These are phyloP conservation scores for Chrysopogon serrulatus DNA, from an alignment of 176 grass and related monocot species.

Conservation along the genomic window DNA sequence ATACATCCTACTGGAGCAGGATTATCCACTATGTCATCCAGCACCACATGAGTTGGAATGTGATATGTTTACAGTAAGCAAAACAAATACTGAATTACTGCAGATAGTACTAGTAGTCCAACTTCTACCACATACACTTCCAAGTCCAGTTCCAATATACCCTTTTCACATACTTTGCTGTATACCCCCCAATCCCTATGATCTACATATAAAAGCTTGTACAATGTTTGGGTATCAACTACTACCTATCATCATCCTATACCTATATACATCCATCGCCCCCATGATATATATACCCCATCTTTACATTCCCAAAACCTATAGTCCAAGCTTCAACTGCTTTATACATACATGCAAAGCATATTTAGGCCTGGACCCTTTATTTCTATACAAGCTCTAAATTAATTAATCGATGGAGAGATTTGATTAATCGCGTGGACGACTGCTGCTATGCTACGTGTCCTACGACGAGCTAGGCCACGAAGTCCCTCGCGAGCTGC, in stretches of 20 bases:
- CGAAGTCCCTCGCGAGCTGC: slow-evolving; percentile 79
- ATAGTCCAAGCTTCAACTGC: slow-evolving; percentile 15
- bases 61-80: slow-evolving; percentile 12
- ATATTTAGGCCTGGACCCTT: slow-evolving; percentile 24
- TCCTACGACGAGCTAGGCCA: slow-evolving; percentile 40
- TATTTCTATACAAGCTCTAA: slow-evolving; percentile 74
- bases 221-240: slow-evolving; percentile 43
- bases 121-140: slow-evolving; percentile 17
- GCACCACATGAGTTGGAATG: background rate
- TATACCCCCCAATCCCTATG: slow-evolving; percentile 31
- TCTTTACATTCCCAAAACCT: slow-evolving; percentile 63
- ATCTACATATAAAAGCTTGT: slow-evolving; percentile 49
- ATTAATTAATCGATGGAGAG: slow-evolving; percentile 19
- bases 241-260: slow-evolving; percentile 38
- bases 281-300: slow-evolving; percentile 40
- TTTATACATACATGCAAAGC: slow-evolving; percentile 7
- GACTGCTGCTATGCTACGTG: slow-evolving; percentile 2
- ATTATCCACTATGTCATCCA: background rate
- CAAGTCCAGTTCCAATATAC: slow-evolving; percentile 40
- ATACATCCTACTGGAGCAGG: background rate
- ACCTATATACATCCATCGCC: slow-evolving; percentile 41
- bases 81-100: slow-evolving; percentile 32
- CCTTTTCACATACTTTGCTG: slow-evolving; percentile 18
- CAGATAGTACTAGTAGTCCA: slow-evolving; percentile 6
- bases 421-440: background rate